Conservation (phyloP, 768 basidiomycete genomes). For the Trichaptum fuscoviolaceum region DNA sequence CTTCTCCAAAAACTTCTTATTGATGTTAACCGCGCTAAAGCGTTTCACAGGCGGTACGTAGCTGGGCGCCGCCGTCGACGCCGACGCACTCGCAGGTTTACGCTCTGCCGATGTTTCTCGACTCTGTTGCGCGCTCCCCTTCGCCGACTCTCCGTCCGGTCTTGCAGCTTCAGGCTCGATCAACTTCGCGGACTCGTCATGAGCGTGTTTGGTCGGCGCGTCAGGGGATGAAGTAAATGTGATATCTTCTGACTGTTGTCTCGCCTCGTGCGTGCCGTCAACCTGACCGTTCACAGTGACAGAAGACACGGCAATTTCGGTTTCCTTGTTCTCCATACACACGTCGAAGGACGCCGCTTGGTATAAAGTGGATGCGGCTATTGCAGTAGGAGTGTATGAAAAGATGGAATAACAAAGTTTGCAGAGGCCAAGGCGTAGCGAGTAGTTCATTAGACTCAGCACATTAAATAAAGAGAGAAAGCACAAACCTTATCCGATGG, state of each 20-base stretch:
- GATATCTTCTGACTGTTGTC: not conserved
- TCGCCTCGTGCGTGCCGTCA: not conserved
- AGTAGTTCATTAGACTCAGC: not conserved
- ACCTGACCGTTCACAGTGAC: conserved; percentile 1
- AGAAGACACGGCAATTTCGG: conserved; percentile 1
- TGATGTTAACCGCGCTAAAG: conserved; percentile 87
- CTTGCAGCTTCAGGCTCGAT: not conserved
- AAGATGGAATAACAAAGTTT: not conserved
- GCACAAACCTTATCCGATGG: not conserved
- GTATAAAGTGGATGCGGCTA: not conserved
- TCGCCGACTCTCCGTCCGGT: not conserved
- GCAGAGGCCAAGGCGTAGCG: not conserved
- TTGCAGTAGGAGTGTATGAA: not conserved
- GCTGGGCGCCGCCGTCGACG: not conserved
- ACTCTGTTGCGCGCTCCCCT: not conserved
- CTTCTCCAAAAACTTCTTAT: conserved; percentile 96
- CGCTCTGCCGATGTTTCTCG: not conserved
- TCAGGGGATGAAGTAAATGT: not conserved
- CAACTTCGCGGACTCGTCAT: not conserved
- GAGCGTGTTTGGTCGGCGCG: not conserved
- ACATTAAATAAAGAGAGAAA: not conserved
- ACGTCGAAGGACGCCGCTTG: not conserved
- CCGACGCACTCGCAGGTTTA: not conserved
- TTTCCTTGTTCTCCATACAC: not conserved
- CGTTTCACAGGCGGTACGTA: conserved; percentile 63